Percentiles rank a stretch among this genome's conserved stretches.
Conservation (phyloP, 2,329 filamentous ascomycete species). For the Aspergillus aculeatinus region DNA sequence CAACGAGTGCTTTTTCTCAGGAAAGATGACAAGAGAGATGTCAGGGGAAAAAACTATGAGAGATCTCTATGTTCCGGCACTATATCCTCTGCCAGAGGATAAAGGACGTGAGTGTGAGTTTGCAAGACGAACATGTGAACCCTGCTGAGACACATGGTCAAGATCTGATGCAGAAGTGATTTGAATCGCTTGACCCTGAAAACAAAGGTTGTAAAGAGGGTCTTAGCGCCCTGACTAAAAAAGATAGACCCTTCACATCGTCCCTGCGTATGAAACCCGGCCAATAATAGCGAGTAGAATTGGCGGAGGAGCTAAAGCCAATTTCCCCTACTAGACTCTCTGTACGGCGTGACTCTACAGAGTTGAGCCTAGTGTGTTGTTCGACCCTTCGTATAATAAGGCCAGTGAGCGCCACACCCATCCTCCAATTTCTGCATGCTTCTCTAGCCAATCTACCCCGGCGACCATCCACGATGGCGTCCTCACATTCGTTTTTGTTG, state of each 20-base stretch:
- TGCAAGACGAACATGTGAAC: not conserved
- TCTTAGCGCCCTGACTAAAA: not conserved
- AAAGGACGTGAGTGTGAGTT: no score
- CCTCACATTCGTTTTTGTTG: slow-evolving; percentile 26
- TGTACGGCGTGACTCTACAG: not conserved
- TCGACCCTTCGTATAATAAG: not conserved
- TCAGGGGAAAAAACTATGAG: no score
- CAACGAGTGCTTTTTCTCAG: no score
- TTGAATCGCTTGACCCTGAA: not conserved
- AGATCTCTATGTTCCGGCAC: not conserved
- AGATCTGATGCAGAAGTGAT: no score
- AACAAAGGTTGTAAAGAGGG: not conserved
- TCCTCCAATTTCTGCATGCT: not conserved
- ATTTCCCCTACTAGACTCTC: not conserved
- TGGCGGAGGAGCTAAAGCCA: not conserved
- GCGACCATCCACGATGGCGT: slow-evolving; percentile 17
- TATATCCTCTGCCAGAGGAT: not conserved
- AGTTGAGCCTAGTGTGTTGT: not conserved
- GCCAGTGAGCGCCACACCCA: not conserved
- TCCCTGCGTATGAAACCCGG: not conserved
- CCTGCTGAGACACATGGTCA: not conserved
- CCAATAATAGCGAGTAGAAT: not conserved
- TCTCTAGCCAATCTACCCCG: not conserved
- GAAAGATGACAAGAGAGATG: no score
- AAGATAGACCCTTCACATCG: not conserved